Evolutionary conservation across 805 yeast genomes (phyloP).

Genomic region (Isabelozyma rhagii): DNA sequence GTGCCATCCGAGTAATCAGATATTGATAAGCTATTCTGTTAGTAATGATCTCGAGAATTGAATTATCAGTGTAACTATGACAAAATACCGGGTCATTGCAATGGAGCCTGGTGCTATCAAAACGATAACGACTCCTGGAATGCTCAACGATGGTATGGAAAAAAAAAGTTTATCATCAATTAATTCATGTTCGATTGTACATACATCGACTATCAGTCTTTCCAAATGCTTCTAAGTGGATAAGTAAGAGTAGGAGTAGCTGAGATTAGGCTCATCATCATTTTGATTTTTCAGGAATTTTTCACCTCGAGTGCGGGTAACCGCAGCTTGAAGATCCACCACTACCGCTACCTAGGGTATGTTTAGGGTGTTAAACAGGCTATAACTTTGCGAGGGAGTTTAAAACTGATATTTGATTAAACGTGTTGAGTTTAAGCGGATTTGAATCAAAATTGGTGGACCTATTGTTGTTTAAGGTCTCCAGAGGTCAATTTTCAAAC

Average conservation of each 20-base stretch:
- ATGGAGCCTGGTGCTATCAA: constrained; percentile 46
- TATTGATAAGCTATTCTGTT: not conserved
- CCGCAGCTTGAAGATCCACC: not conserved
- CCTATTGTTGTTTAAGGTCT: not conserved
- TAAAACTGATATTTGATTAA: not conserved
- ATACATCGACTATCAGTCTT: not conserved
- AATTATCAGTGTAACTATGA: constrained; percentile 83
- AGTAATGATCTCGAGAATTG: constrained; percentile 1
- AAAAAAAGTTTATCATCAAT: constrained; percentile 34
- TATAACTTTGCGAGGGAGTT: too few relatives aligned
- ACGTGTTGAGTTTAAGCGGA: not conserved
- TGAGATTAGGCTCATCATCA: not conserved
- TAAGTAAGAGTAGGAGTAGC: too few relatives aligned
- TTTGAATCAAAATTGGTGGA: not conserved
- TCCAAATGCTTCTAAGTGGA: not conserved
- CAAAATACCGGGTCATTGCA: constrained; percentile 68
- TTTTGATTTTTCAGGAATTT: not conserved
- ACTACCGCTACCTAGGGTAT: not conserved
- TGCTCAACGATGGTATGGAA: constrained; percentile 36
- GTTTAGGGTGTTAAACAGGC: too few relatives aligned
- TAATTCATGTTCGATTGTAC: not conserved
- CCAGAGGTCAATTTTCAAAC: not conserved
- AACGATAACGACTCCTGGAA: constrained; percentile 42
- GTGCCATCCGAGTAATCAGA: too few relatives aligned
- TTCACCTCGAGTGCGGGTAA: not conserved